Base-by-base conservation (phyloP, 768 basidiomycete species). In the Suillus paluster region DNA sequence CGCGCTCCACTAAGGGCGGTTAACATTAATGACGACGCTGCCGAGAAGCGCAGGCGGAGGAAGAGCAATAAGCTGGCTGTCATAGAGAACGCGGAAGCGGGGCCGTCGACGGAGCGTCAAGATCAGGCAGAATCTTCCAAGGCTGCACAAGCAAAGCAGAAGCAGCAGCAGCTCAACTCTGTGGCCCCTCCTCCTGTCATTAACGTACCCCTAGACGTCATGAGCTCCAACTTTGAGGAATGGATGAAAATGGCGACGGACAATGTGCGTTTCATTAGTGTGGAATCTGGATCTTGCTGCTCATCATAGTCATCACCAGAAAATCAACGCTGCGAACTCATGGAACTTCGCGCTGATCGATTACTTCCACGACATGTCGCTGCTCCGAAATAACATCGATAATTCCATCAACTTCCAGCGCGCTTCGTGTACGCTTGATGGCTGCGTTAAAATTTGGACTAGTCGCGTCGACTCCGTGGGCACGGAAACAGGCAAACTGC, bases 181-280 rank as follows among this genome's bases (percentile, higher is more conserved):
- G 84, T 89, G 3, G 83, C 83, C 41, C 79, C 81, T 41, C 80
- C 86, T 9, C 86, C 86, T 3, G 72, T 71, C 38, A 84, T 87
- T 30, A 83, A 88, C 46, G 84, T 89, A 21, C 83, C 90, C 0
- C 77, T 89, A 66, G 92, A 96, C 66, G 84, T 95, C n/a, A 92
- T 93, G 86, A 93, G 83, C 76, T 90, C 88, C 42, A 97, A 95
- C 68, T 97, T 90, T 70, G 97, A 99, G 74, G 95, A 99, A 76
- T 99, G 97, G 97, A 99, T 99, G 97, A 99, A 99, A 81, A 89
- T 99, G 88, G 95, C 96, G 1, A 99, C 97, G 3, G 97, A 99
- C 73, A 99, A 99, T 76, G 97, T 98, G 72, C 68, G 87, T 80
- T 5, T 36, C n/a, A 58, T 46, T 14, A 23, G n/a, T 48, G 17